Base-by-base conservation (phyloP, 768 basidiomycete genomes). In the Psilocybe cyanescens region DNA sequence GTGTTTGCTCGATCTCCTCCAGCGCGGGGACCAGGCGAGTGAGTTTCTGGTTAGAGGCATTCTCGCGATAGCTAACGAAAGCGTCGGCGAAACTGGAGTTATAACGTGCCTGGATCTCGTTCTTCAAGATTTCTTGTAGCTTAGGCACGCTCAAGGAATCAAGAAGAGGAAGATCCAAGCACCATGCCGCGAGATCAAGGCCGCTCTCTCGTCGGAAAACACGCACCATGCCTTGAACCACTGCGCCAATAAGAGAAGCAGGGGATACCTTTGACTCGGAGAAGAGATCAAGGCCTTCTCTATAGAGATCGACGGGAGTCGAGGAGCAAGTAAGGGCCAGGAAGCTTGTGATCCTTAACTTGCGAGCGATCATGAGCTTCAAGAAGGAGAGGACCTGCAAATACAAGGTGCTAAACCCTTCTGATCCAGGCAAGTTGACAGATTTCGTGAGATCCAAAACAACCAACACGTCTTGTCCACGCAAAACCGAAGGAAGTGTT, bases 191-290 rank as follows among this genome's bases (percentile, higher is more conserved):
- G n/a, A 64, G 63, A 37, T 71, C 62, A 9, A 71, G 57, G 19
- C 71, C 69, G 33, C 66, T 62, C 45, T 75, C 73, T 14, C 69
- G 62, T 46, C 72, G 70, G 68, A 72, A 74, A 12, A 72, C 74
- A 1, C 74, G 67, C 5, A 75, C 65, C 72, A 74, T 71, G 17
- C 72, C 72, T 45, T 72, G 71, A 16, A 71, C 44, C 28, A 73
- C 62, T 4, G 71, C 44, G 60, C 77, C 71, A 46, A 68, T 50
- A 31, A 71, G 58, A 6, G 63, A 53, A 14, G 28, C 57, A 7
- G 68, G 44, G 9, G 65, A 55, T 17, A 58, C 59, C n/a, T 63
- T 66, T 1, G 65, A 65, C 30, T 64, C 66, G 2, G 65, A 65
- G 61, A 68, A 68, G 47, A 68, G 65, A 47, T 66, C 65, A 24